Base-by-base conservation (phyloP, 495 filamentous ascomycete genomes). In the Haplographium delicatum region DNA sequence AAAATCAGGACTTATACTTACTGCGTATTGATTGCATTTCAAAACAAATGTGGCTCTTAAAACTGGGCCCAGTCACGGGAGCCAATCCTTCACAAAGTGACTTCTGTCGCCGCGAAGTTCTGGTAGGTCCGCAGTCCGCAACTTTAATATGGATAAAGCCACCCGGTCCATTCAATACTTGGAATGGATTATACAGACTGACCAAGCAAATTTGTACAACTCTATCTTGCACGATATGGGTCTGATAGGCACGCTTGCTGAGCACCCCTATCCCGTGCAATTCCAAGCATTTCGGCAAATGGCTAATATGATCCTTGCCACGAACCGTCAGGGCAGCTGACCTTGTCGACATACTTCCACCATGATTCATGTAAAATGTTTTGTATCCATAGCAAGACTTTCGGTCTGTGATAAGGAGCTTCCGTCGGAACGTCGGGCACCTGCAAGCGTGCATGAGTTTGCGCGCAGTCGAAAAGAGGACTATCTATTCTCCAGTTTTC, bases 81-180 rank as follows among this genome's bases (percentile, higher is more conserved):
- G 27, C 30, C 22, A 30, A 38, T 5, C 8, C 1, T 39, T n/a
- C 19, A 15, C 34, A 10, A 38, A 39, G 40, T 11, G 3, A 15
- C 26, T 27, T 22, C 15, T 44, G 16, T 15, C 20, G 11, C 10
- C 18, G 19, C 34, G 6, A 13, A 15, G 6, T 42, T 9, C 24
- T 38, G 22, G 37, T 15, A n/a, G n/a, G n/a, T n/a, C n/a, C n/a
- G 19, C 6, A 16, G 26, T 10, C 4, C 20, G 8, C n/a, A 9
- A 16, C 18, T 20, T 13, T 50, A 22, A 50, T 49, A 38, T 49
- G 46, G 47, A 30, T 42, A 50, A 50, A 50, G 24, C 0, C 30
- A 30, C 47, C 31, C 19, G 19, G 44, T n/a, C 22, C 16, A 24
- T 13, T 23, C 4, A n/a, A 30, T 4, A 35, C 28, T 18, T 30